Base-by-base conservation (phyloP, 805 yeast genomes). In the Lipomyces oligophaga region DNA sequence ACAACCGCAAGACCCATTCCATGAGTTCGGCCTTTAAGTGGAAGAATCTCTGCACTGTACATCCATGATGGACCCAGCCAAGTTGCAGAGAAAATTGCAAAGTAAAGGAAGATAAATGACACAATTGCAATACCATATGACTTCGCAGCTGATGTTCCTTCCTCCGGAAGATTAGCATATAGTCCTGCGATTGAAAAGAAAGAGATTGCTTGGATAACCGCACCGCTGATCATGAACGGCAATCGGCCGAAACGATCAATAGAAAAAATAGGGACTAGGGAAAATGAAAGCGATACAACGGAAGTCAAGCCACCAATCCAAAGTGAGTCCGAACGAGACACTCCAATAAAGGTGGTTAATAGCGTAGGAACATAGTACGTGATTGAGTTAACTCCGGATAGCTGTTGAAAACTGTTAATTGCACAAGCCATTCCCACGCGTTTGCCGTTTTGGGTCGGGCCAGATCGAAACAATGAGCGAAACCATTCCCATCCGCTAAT, bases 321-420 rank as follows among this genome's bases (percentile, higher is more conserved):
- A 2, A 46, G 38, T 7, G 51, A 42, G 34, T 46, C 49, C 16
- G 43, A 36, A 5, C 49, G 39, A 3, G 49, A 44, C 10, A 45
- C 47, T 11, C 51, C 51, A 15, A 46, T 46, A 18, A 46, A 46
- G 11, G 47, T 46, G 21, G 34, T 46, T 5, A 90, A 89, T 58
- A 90, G 83, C 1, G 97, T 88, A 27, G 95, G 81, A 41, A 94
- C 83, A 67, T 88, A 90, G 71, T 90, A 90, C 93, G 90, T 85
- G 59, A 90, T 75, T 3, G 97, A 86, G 69, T 90, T 90, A 78
- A 90, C 89, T 58, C 97, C 97, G 13, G 95, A 85, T 60, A 90
- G 87, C 69, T 90, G 98, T 71, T 90, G 97, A 61, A 90, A 70
- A 67, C 42, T 64, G 49, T 75, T 78, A 3, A 70, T 61, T 66